Evolutionary conservation across 768 basidiomycete genomes (phyloP).

Genomic region (Tylopilus plumbeoviolaceoides): DNA sequence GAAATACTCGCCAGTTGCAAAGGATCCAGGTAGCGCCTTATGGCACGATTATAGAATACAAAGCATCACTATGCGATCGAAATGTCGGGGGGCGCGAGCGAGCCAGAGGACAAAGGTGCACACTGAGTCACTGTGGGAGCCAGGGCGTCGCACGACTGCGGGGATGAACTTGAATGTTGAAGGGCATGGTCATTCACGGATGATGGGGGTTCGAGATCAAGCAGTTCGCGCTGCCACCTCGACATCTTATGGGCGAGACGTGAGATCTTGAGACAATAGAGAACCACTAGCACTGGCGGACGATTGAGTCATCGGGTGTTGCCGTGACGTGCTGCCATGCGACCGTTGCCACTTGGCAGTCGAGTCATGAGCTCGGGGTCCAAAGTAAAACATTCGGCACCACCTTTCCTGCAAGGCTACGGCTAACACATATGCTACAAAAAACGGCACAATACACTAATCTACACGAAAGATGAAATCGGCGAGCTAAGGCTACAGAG

Average conservation of each 20-base stretch:
- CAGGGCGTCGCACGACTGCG: background rate
- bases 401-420: background rate
- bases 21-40: constrained; percentile 1
- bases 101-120: background rate
- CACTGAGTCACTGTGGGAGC: background rate
- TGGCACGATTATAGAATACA: constrained; percentile 17
- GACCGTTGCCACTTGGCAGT: background rate
- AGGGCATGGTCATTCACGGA: constrained; percentile 1
- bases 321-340: background rate
- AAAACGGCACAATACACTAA: background rate
- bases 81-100: background rate
- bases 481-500: constrained; percentile 22
- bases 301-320: background rate
- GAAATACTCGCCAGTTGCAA: background rate
- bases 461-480: constrained; percentile 1
- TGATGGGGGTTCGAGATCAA: constrained; percentile 12
- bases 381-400: too few species aligned
- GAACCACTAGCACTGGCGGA: background rate
- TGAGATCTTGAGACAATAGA: background rate
- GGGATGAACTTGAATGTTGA: background rate
- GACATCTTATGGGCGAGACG: background rate
- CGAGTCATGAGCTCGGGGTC: background rate
- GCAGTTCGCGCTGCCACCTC: background rate
- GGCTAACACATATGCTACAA: constrained; percentile 16
- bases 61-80: constrained; percentile 14